These are phyloP conservation scores for Uronychia setigera DNA, from an alignment of 73 alveolate genomes.

Conservation along the genomic window DNA sequence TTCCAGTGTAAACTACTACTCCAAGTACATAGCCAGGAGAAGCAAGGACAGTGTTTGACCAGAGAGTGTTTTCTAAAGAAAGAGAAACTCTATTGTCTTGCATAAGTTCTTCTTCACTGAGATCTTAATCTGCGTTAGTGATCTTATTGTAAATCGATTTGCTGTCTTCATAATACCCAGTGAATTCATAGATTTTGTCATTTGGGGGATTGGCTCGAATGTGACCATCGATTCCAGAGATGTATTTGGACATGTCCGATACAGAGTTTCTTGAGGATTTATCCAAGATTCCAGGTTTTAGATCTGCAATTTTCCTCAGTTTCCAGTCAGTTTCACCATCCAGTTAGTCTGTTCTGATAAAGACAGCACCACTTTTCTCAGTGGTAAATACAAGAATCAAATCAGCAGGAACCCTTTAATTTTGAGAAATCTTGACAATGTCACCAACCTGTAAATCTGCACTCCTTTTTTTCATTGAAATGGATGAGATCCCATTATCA, in stretches of 20 bases:
- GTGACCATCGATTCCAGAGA: conserved; percentile 47
- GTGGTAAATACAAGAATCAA: conserved; percentile 56
- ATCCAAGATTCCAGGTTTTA: conserved; percentile 45
- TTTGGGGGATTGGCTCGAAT: conserved; percentile 80
- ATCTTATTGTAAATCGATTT: too few relatives aligned
- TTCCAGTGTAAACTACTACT: conserved; percentile 86
- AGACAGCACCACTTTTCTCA: conserved; percentile 66
- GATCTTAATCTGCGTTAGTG: too few relatives aligned
- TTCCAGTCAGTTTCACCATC: conserved; percentile 92
- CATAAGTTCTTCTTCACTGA: conserved; percentile 50
- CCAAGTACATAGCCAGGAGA: conserved; percentile 81
- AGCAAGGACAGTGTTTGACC: conserved; percentile 93
- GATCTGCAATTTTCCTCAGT: conserved; percentile 69
- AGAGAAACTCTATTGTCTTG: conserved; percentile 79
- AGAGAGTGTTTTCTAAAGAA: conserved; percentile 89
- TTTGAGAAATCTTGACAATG: conserved; percentile 61
- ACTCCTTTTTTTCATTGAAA: background rate
- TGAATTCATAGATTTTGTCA: conserved; percentile 76
- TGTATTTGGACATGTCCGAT: conserved; percentile 67
- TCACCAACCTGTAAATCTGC: conserved; percentile 60
- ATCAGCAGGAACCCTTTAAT: conserved; percentile 81
- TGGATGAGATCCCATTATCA: conserved; percentile 38
- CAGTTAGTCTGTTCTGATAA: conserved; percentile 80
- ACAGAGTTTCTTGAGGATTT: too few relatives aligned
- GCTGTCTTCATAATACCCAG: conserved; percentile 72